A percentile compares a stretch with the other conserved stretches of the same genome.
Evolutionary conservation across 108 stramenopile genomes (phyloP).

Genomic region (Cyclotella baltica): DNA sequence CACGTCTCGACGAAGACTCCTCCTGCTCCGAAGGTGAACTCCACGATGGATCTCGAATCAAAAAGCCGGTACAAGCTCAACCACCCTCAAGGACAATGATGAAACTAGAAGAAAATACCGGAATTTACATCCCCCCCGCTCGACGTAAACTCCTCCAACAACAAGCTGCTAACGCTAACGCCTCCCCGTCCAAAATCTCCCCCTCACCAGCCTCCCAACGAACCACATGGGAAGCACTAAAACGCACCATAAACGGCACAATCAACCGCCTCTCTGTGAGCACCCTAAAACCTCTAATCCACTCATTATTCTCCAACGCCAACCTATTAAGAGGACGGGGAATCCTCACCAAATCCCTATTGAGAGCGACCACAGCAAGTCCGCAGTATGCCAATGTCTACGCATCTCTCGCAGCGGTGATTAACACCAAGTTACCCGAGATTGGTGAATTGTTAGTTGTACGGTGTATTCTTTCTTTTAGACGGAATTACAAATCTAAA

Average conservation of each 20-base stretch:
- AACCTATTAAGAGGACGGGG: constrained; percentile 97
- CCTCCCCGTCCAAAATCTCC: constrained; percentile 20
- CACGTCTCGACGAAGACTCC: constrained; percentile 10
- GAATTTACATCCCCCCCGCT: constrained; percentile 72
- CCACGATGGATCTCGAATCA: not conserved
- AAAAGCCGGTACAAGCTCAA: not conserved
- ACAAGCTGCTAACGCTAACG: not conserved
- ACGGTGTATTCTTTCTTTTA: constrained; percentile 89
- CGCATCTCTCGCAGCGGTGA: constrained; percentile 92
- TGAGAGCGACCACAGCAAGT: constrained; percentile 91
- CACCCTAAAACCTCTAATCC: constrained; percentile 94
- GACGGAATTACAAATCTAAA: constrained; percentile 85
- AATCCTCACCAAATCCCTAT: constrained; percentile 82
- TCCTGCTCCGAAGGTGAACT: not conserved
- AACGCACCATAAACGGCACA: constrained; percentile 95
- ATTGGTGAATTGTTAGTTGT: constrained; percentile 93
- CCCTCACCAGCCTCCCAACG: constrained; percentile 84
- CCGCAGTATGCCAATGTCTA: constrained; percentile 86
- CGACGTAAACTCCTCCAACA: constrained; percentile 58
- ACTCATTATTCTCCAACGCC: constrained; percentile 87
- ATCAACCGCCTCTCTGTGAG: constrained; percentile 94
- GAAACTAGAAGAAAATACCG: constrained; percentile 17
- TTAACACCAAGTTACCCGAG: constrained; percentile 98
- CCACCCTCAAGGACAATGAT: not conserved
- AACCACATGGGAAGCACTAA: constrained; percentile 89